phyloP scores from a whole-genome alignment of 306 rosid species.

The Betula pendula region DNA sequence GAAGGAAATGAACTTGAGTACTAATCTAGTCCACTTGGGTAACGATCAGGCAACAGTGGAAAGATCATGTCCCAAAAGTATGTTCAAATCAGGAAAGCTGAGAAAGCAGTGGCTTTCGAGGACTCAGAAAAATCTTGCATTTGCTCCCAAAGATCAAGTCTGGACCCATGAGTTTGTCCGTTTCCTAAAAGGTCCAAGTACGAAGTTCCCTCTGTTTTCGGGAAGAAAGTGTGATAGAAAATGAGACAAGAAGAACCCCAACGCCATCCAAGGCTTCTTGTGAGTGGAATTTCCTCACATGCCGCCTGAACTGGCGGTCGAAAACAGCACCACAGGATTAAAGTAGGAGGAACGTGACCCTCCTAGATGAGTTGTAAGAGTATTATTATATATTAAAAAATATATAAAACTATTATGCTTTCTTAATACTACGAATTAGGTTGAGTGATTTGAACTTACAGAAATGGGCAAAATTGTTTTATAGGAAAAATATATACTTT shows the following conservation, averaged over 20 bases:
- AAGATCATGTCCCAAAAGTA: neutral
- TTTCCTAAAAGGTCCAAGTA: neutral
- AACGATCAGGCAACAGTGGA: neutral
- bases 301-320: constrained; percentile 1
- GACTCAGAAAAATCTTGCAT: neutral
- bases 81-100: neutral
- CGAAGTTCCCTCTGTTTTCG: constrained; percentile 1
- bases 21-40: too few species aligned
- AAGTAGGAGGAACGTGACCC: neutral
- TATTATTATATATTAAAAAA: neutral
- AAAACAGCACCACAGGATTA: neutral
- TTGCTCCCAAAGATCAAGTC: neutral
- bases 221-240: neutral
- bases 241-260: neutral
- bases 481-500: too few species aligned
- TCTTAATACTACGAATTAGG: neutral
- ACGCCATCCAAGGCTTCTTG: neutral
- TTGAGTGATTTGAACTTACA: neutral
- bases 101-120: neutral
- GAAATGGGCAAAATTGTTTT: too few species aligned
- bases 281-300: neutral
- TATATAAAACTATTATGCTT: neutral
- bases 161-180: neutral
- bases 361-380: neutral
- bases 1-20: neutral